A percentile compares a stretch with the other conserved stretches of the same genome.
Evolutionary conservation across 2,329 filamentous ascomycete genomes (phyloP).

Genomic region (Cladorrhinum sp.): DNA sequence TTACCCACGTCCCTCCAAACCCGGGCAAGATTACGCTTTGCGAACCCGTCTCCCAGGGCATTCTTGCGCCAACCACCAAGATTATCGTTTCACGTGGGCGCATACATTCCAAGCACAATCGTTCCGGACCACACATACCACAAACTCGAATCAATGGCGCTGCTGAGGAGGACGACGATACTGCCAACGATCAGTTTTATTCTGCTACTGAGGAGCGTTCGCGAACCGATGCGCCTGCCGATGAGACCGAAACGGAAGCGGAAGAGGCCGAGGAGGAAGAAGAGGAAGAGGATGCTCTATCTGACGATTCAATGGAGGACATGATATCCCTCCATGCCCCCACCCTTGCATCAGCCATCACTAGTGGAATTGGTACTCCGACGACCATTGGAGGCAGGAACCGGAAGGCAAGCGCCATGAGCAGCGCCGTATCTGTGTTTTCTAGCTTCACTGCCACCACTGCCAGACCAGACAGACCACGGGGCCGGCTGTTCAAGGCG

Average conservation of each 20-base stretch:
- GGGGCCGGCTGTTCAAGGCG: constrained; percentile 78
- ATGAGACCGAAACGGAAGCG: constrained; percentile 53
- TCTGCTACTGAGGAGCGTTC: constrained; percentile 80
- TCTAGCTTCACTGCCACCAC: constrained; percentile 86
- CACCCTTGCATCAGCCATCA: constrained; percentile 70
- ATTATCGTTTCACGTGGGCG: constrained; percentile 73
- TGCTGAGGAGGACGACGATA: constrained; percentile 68
- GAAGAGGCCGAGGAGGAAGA: constrained; percentile 51
- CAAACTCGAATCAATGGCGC: constrained; percentile 57
- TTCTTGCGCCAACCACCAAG: constrained; percentile 72
- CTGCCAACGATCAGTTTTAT: constrained; percentile 85
- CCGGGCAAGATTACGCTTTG: constrained; percentile 89
- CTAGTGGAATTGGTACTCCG: constrained; percentile 78
- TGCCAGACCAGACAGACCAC: constrained; percentile 66
- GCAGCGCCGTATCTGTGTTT: constrained; percentile 83
- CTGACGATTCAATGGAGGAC: constrained; percentile 88
- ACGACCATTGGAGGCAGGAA: constrained; percentile 64
- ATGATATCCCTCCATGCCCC: constrained; percentile 88
- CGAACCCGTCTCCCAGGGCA: constrained; percentile 87
- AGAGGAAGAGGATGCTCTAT: constrained; percentile 74
- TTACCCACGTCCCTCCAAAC: constrained; percentile 79
- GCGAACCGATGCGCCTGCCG: constrained; percentile 55
- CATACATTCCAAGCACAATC: constrained; percentile 52
- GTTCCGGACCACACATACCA: constrained; percentile 44
- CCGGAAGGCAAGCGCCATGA: constrained; percentile 64